Evolutionary conservation across 2,329 filamentous ascomycete species (phyloP).

Genomic region (Periconia sp.): DNA sequence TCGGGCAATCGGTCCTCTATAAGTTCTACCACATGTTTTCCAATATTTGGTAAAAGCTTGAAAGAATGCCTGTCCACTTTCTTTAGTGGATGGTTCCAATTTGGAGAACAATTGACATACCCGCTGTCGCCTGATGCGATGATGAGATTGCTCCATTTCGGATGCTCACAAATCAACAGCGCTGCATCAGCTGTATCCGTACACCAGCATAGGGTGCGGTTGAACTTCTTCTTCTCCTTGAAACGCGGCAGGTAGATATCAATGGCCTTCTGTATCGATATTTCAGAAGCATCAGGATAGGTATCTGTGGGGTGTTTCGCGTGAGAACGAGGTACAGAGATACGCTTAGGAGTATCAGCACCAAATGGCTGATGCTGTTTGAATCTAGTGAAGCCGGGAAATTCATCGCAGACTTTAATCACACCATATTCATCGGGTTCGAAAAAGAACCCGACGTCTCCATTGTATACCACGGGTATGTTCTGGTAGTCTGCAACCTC

Average conservation of each 20-base stretch:
- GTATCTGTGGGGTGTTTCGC: slow-evolving; percentile 48
- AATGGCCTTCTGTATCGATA: slow-evolving; percentile 35
- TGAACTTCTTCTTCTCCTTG: slow-evolving; percentile 44
- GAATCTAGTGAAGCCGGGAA: slow-evolving; percentile 51
- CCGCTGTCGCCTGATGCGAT: slow-evolving; percentile 53
- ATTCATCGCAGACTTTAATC: slow-evolving; percentile 59
- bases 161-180: slow-evolving; percentile 59
- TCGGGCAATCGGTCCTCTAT: slow-evolving; percentile 45
- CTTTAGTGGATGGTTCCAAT: neutral
- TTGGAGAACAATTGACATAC: slow-evolving; percentile 27
- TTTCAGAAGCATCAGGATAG: slow-evolving; percentile 50
- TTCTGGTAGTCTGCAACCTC: slow-evolving; percentile 53
- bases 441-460: slow-evolving; percentile 53
- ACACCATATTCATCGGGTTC: slow-evolving; percentile 51
- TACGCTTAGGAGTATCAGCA: slow-evolving; percentile 50
- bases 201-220: slow-evolving; percentile 59
- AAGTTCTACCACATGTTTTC: slow-evolving; percentile 51
- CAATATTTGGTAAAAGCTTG: slow-evolving; percentile 51
- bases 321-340: slow-evolving; percentile 55
- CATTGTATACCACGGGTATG: slow-evolving; percentile 59
- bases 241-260: slow-evolving; percentile 49
- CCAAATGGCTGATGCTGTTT: slow-evolving; percentile 46
- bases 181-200: slow-evolving; percentile 64
- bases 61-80: slow-evolving; percentile 44
- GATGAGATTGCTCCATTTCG: slow-evolving; percentile 52